phyloP scores from a whole-genome alignment of 2,329 filamentous ascomycete genomes.

The Clarireedia paspali region DNA sequence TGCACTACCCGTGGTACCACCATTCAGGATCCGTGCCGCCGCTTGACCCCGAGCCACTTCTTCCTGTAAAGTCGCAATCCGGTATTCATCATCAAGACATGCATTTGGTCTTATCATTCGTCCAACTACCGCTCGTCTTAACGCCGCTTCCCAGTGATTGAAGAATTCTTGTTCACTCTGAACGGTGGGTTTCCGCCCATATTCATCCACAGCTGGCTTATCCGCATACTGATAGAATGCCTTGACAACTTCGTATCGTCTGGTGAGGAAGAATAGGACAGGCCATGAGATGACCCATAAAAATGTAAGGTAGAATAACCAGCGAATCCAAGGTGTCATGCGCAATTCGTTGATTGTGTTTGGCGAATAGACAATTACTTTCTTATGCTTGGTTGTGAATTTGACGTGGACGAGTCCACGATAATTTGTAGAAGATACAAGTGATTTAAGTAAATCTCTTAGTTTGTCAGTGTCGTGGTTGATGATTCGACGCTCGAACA shows the following conservation, averaged over 20 bases:
- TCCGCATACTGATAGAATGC: slow-evolving; percentile 39
- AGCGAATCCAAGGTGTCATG: slow-evolving; percentile 52
- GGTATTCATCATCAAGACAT: slow-evolving; percentile 49
- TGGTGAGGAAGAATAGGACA: slow-evolving; percentile 58
- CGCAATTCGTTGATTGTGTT: slow-evolving; percentile 58
- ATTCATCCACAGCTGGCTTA: not conserved
- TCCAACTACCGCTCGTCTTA: slow-evolving; percentile 51
- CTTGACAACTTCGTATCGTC: slow-evolving; percentile 55
- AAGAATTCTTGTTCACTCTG: slow-evolving; percentile 49
- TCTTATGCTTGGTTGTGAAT: slow-evolving; percentile 50
- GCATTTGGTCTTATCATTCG: slow-evolving; percentile 39
- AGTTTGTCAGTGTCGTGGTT: slow-evolving; percentile 55
- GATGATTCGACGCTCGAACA: slow-evolving; percentile 42
- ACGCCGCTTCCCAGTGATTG: slow-evolving; percentile 52
- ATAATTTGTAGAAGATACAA: slow-evolving; percentile 52
- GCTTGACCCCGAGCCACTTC: slow-evolving; percentile 17
- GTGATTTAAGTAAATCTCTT: slow-evolving; percentile 22
- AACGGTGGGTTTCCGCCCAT: slow-evolving; percentile 15
- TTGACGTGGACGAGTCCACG: slow-evolving; percentile 50
- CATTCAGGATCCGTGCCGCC: slow-evolving; percentile 10
- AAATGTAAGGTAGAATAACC: slow-evolving; percentile 59
- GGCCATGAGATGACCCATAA: slow-evolving; percentile 67
- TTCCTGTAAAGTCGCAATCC: slow-evolving; percentile 35
- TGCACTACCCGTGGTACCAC: slow-evolving; percentile 31
- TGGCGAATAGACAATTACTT: slow-evolving; percentile 56